Conservation (phyloP, 2,329 filamentous ascomycete genomes). For the Cytospora schulzeri region DNA sequence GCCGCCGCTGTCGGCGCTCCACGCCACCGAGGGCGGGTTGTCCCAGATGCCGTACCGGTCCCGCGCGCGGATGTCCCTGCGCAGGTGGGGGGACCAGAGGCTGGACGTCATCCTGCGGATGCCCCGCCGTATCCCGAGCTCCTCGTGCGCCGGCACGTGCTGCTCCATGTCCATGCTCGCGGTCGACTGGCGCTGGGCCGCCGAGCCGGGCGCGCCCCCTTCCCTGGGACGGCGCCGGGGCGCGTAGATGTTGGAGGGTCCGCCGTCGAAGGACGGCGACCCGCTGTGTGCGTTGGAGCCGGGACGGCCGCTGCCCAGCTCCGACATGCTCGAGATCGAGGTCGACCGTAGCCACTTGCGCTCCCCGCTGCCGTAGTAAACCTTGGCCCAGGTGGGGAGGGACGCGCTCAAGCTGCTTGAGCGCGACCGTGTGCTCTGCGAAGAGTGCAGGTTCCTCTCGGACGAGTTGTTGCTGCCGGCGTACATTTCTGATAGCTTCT, state of each 20-base stretch:
- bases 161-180: slow-evolving; percentile 49
- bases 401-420: slow-evolving; percentile 47
- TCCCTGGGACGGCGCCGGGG: slow-evolving; percentile 49
- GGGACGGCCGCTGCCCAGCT: slow-evolving; percentile 50
- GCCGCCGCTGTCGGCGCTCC: slow-evolving; percentile 61
- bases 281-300: slow-evolving; percentile 44
- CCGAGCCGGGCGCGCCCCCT: slow-evolving; percentile 30
- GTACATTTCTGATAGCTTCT: slow-evolving; percentile 54
- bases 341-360: slow-evolving; percentile 53
- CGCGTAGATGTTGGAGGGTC: slow-evolving; percentile 48
- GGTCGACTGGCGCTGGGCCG: slow-evolving; percentile 35
- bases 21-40: slow-evolving; percentile 70
- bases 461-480: slow-evolving; percentile 44
- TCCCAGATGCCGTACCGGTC: slow-evolving; percentile 68
- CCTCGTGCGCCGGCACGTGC: slow-evolving; percentile 38
- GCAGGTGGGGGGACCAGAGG: slow-evolving; percentile 75
- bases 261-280: slow-evolving; percentile 54
- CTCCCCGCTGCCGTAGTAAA: slow-evolving; percentile 73
- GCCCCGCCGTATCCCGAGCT: slow-evolving; percentile 35
- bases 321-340: slow-evolving; percentile 50
- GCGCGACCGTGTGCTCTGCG: slow-evolving; percentile 47
- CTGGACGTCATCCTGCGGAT: slow-evolving; percentile 56
- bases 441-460: slow-evolving; percentile 56
- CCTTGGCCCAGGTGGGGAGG: slow-evolving; percentile 60
- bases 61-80: slow-evolving; percentile 59